These are phyloP conservation scores for Domatiomyces catenatus DNA, from an alignment of 2,329 filamentous ascomycete species.

Conservation along the genomic window DNA sequence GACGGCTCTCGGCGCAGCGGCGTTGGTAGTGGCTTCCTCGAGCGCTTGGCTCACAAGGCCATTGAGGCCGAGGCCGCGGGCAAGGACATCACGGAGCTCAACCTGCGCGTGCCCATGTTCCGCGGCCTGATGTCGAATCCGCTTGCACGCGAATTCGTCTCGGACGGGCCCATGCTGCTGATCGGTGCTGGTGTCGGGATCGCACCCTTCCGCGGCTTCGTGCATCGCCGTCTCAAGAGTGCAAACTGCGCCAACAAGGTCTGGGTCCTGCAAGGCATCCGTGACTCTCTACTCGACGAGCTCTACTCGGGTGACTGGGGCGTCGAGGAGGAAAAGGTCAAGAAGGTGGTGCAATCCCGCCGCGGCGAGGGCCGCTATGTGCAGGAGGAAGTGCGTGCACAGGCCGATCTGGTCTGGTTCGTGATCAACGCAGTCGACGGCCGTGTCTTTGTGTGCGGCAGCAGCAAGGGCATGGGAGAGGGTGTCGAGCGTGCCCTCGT, in stretches of 20 bases:
- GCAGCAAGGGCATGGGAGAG: constrained; percentile 92
- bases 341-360: constrained; percentile 63
- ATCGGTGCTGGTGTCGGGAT: constrained; percentile 95
- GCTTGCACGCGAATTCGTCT: constrained; percentile 75
- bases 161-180: constrained; percentile 91
- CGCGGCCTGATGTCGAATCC: constrained; percentile 96
- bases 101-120: constrained; percentile 87
- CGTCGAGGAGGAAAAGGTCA: constrained; percentile 74
- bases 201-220: constrained; percentile 93
- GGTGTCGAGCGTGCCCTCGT: constrained; percentile 78
- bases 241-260: constrained; percentile 97
- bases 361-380: constrained; percentile 76
- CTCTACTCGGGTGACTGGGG: constrained; percentile 95
- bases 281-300: constrained; percentile 89
- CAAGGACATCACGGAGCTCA: constrained; percentile 33
- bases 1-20: constrained; percentile 57
- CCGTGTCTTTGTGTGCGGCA: constrained; percentile 89
- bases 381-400: constrained; percentile 80
- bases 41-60: constrained; percentile 62
- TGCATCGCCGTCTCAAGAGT: constrained; percentile 81
- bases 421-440: constrained; percentile 94
- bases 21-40: constrained; percentile 83
- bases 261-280: constrained; percentile 85
- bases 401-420: constrained; percentile 96
- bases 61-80: constrained; percentile 52